phyloP scores from a whole-genome alignment of 108 stramenopile species.

The Mediolabrus comicus region DNA sequence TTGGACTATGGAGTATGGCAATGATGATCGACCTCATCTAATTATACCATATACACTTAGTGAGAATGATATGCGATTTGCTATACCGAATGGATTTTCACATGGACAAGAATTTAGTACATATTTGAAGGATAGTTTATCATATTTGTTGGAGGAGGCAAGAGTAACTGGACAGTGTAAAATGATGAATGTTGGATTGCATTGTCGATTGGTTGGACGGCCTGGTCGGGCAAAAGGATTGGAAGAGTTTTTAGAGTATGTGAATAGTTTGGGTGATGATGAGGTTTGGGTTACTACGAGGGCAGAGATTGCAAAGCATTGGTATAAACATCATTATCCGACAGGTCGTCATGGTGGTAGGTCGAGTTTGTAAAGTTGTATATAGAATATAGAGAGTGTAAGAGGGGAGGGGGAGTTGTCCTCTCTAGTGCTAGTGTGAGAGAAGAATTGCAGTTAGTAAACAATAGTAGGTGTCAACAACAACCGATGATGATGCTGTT shows the following conservation, averaged over 20 bases:
- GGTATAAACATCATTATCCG: constrained; percentile 82
- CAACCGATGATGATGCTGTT: too few relatives aligned
- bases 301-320: constrained; percentile 90
- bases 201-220: constrained; percentile 85
- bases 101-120: constrained; percentile 75
- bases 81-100: constrained; percentile 81
- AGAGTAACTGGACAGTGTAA: constrained; percentile 81
- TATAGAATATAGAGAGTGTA: too few relatives aligned
- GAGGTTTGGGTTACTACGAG: constrained; percentile 90
- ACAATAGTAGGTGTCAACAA: too few relatives aligned
- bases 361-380: constrained; percentile 15
- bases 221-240: constrained; percentile 88
- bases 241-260: constrained; percentile 89
- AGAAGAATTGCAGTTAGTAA: too few relatives aligned
- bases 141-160: constrained; percentile 77
- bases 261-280: constrained; percentile 72
- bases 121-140: constrained; percentile 78
- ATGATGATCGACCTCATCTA: constrained; percentile 66
- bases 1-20: constrained; percentile 80
- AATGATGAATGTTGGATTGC: constrained; percentile 94
- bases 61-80: constrained; percentile 95
- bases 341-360: constrained; percentile 3
- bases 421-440: too few relatives aligned
- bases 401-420: too few relatives aligned
- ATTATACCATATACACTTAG: constrained; percentile 92